Conservation (phyloP, 192 early-diverging fungal species). For the Geosiphon pyriformis region DNA sequence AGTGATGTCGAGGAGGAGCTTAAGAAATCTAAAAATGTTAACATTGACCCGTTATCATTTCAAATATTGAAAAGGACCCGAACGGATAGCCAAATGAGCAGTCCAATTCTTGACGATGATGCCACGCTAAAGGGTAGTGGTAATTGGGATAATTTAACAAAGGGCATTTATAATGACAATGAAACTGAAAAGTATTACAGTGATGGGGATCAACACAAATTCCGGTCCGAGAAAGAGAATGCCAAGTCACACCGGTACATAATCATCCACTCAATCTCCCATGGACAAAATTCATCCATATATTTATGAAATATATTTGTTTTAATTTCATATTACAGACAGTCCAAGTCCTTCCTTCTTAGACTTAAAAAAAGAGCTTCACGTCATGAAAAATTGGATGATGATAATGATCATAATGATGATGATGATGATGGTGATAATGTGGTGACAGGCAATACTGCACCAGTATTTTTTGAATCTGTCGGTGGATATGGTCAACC, state of each 20-base stretch:
- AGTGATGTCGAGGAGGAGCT: conserved; percentile 20
- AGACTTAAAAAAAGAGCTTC: conserved; percentile 13
- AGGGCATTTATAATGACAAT: not conserved
- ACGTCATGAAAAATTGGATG: not conserved
- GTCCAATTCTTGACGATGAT: not conserved
- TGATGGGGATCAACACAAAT: not conserved
- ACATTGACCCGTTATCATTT: conserved; percentile 21
- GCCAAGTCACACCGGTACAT: not conserved
- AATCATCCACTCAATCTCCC: too few relatives aligned
- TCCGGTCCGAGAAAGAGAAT: not conserved
- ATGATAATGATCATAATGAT: conserved; percentile 3
- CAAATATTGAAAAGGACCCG: conserved; percentile 24
- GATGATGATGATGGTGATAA: conserved; percentile 9
- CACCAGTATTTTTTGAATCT: conserved; percentile 13
- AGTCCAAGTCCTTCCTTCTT: conserved; percentile 5
- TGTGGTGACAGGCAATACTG: conserved; percentile 19
- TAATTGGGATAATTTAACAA: not conserved
- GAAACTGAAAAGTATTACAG: not conserved
- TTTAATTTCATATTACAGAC: not conserved
- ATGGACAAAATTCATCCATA: too few relatives aligned
- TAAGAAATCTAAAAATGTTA: conserved; percentile 17
- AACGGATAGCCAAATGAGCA: not conserved
- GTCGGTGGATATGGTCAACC: not conserved
- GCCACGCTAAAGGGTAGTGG: not conserved
- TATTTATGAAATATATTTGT: not conserved